Conservation (phyloP, 148 eudicot species). For the Euryodendron excelsum region DNA sequence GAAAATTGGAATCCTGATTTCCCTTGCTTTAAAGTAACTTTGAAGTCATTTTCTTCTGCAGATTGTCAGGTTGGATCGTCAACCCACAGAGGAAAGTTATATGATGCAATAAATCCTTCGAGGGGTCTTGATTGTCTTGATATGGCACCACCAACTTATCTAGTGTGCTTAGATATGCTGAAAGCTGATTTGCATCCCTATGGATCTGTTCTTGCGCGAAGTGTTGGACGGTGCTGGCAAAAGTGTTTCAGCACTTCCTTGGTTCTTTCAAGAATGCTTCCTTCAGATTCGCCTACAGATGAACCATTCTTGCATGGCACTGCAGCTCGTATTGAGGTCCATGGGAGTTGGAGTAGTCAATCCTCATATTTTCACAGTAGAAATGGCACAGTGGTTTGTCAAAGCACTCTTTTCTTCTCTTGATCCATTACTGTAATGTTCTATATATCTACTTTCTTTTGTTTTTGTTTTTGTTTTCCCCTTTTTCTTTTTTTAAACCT, state of each 20-base stretch:
- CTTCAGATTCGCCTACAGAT: conserved; percentile 32
- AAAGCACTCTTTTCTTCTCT: not conserved
- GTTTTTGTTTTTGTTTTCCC: not conserved
- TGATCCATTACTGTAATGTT: not conserved
- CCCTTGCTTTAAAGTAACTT: conserved; percentile 1
- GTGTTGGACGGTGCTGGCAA: conserved; percentile 35
- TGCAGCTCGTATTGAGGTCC: conserved; percentile 54
- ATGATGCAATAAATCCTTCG: conserved; percentile 16
- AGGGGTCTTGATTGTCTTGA: conserved; percentile 20
- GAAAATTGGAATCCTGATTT: not conserved
- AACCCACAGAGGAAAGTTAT: conserved; percentile 16
- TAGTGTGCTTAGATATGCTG: conserved; percentile 48
- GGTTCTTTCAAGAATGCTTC: conserved; percentile 54
- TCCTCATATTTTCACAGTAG: conserved; percentile 45
- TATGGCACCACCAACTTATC: conserved; percentile 57
- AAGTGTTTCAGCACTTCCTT: conserved; percentile 44
- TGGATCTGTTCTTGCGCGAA: conserved; percentile 33
- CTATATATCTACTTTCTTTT: no score
- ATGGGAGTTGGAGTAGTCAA: conserved; percentile 39
- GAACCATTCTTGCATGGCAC: conserved; percentile 63
- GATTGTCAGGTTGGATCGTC: conserved; percentile 34
- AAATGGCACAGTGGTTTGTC: conserved; percentile 51
- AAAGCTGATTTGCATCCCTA: conserved; percentile 36
- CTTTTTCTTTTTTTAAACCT: not conserved
- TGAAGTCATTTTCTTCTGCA: conserved; percentile 26